Conservation (phyloP, 768 basidiomycete species). For the Pulveroboletus sp. region DNA sequence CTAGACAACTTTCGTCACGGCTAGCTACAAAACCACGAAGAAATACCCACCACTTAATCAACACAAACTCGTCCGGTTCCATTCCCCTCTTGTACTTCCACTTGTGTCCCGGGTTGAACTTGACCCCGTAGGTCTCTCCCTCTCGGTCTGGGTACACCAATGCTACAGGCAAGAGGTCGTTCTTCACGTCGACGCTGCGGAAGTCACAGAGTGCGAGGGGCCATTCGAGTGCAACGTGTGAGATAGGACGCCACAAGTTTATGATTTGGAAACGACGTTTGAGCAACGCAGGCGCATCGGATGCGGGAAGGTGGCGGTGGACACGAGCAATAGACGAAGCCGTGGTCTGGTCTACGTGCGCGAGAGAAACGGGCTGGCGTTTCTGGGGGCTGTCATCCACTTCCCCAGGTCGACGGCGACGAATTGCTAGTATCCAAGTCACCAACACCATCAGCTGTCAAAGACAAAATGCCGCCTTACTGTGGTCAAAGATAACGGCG, state of each 20-base stretch:
- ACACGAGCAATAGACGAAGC: conserved; percentile 41
- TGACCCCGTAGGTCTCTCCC: conserved; percentile 42
- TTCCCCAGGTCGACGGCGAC: conserved; percentile 38
- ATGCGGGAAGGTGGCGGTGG: conserved; percentile 39
- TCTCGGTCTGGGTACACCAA: conserved; percentile 41
- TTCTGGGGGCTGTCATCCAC: conserved; percentile 35
- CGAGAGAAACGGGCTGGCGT: conserved; percentile 41
- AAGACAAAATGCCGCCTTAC: conserved; percentile 13
- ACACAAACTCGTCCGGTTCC: conserved; percentile 42
- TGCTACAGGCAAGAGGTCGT: conserved; percentile 37
- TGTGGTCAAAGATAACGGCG: conserved; percentile 43
- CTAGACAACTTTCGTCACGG: conserved; percentile 12
- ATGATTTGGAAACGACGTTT: conserved; percentile 50
- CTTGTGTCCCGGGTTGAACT: conserved; percentile 36
- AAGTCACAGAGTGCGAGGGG: conserved; percentile 50
- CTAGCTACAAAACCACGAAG: neutral
- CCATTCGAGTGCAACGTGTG: conserved; percentile 43
- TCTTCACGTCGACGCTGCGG: conserved; percentile 36
- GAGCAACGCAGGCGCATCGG: conserved; percentile 39
- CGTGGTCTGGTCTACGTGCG: conserved; percentile 48
- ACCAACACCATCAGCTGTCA: neutral
- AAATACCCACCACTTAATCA: conserved; percentile 45
- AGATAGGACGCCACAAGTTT: conserved; percentile 55
- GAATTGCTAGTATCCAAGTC: conserved; percentile 34
- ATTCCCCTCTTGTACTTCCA: conserved; percentile 48